Percentiles rank a stretch among this genome's conserved stretches.
Conservation (phyloP, 306 rosid genomes). For the Vicia villosa region DNA sequence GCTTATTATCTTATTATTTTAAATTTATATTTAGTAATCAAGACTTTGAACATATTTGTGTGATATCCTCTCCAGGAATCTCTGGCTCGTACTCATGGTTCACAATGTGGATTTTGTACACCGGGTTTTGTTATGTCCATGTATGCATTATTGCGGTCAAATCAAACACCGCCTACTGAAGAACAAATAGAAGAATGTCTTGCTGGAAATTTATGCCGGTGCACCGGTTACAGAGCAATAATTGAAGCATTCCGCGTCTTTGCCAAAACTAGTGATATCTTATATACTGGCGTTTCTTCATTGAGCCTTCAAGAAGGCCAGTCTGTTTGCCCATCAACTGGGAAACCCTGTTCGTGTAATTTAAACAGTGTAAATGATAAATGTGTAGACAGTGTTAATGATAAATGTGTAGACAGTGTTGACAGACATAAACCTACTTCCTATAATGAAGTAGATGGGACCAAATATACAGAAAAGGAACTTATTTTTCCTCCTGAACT, state of each 20-base stretch:
- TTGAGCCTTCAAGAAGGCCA: constrained; percentile 51
- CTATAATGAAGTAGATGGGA: constrained; percentile 79
- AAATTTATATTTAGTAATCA: constrained; percentile 8
- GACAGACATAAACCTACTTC: constrained; percentile 53
- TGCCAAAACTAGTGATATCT: constrained; percentile 69
- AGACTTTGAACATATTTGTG: constrained; percentile 17
- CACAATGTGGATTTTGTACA: constrained; percentile 97
- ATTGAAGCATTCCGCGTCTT: constrained; percentile 88
- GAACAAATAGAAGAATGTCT: constrained; percentile 92
- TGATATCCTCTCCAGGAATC: constrained; percentile 64
- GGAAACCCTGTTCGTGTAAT: constrained; percentile 83
- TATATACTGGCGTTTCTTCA: constrained; percentile 63
- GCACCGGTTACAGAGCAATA: constrained; percentile 98
- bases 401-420: constrained; percentile 42
- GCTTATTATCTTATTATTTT: constrained; percentile 12
- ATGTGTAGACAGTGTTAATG: constrained; percentile 44
- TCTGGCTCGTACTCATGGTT: constrained; percentile 80
- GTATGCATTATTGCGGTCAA: constrained; percentile 82
- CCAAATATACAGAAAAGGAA: constrained; percentile 76
- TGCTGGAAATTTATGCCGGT: constrained; percentile 92
- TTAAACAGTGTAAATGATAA: constrained; percentile 46
- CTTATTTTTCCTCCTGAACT: constrained; percentile 94
- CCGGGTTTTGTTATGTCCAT: constrained; percentile 95
- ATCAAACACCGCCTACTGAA: constrained; percentile 73
- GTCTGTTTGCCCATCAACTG: constrained; percentile 87